Conservation (phyloP, 1,139 yeast species). For the Nakaseomyces glabratus region DNA sequence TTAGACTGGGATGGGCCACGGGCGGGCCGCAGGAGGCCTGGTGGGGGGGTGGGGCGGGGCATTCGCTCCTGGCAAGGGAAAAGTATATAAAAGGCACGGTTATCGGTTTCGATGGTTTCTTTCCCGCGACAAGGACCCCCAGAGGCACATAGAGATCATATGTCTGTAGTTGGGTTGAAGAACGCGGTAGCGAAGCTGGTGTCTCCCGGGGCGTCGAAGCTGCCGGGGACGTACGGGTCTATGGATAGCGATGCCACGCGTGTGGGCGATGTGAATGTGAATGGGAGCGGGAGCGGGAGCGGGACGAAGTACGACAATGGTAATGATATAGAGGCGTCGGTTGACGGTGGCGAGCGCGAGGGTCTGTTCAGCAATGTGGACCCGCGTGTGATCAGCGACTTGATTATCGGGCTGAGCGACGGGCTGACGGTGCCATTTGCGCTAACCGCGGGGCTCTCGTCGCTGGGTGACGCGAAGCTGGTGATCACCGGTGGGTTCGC, state of each 20-base stretch:
- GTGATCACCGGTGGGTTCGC: slow-evolving; percentile 85
- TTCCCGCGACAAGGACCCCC: too few relatives aligned
- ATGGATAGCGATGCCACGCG: background rate
- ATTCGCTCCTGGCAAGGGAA: too few relatives aligned
- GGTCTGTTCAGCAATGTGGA: slow-evolving; percentile 33
- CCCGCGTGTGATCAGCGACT: slow-evolving; percentile 74
- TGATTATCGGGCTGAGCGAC: slow-evolving; percentile 70
- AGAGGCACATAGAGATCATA: slow-evolving; percentile 10
- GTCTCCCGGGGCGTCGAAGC: slow-evolving; percentile 7
- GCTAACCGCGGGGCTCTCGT: slow-evolving; percentile 70
- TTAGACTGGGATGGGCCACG: too few relatives aligned
- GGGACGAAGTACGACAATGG: background rate
- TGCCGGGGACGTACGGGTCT: slow-evolving; percentile 9
- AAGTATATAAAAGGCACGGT: too few relatives aligned
- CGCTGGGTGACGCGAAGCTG: slow-evolving; percentile 62
- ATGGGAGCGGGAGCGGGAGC: background rate
- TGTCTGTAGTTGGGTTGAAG: slow-evolving; percentile 33
- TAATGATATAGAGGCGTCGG: background rate
- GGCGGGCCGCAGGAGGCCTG: too few relatives aligned
- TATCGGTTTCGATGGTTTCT: too few relatives aligned
- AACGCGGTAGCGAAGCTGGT: slow-evolving; percentile 27
- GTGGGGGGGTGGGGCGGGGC: too few relatives aligned
- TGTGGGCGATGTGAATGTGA: too few relatives aligned
- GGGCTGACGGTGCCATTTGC: slow-evolving; percentile 83
- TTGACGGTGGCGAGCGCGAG: slow-evolving; percentile 1